Conservation (phyloP, 345 rosid genomes). For the Aegle marmelos region DNA sequence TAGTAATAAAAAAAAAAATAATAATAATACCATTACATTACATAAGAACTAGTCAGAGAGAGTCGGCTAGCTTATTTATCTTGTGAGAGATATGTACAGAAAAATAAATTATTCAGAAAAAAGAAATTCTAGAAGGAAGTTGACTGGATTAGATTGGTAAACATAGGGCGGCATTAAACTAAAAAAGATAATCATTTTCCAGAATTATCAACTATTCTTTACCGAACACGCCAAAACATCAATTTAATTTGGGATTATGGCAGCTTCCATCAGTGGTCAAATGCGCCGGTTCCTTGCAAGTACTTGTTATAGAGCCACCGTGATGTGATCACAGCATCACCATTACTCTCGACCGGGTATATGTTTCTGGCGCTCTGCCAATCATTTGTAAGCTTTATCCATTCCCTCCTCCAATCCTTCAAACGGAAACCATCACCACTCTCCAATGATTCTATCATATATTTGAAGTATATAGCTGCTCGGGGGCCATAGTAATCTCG, state of each 20-base stretch:
- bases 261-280: constrained; percentile 24
- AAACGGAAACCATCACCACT: constrained; percentile 38
- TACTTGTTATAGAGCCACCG: constrained; percentile 48
- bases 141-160: neutral
- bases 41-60: neutral
- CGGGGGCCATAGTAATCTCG: constrained; percentile 64
- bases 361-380: constrained; percentile 52
- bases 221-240: neutral
- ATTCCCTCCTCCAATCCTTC: constrained; percentile 60
- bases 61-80: neutral
- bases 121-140: neutral
- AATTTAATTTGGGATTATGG: neutral
- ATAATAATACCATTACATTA: no score
- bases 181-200: neutral
- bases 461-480: constrained; percentile 61
- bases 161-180: no score
- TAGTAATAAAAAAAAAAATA: no score
- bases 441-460: constrained; percentile 40
- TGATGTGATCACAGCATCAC: constrained; percentile 42
- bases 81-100: neutral
- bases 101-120: neutral
- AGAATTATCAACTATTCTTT: neutral
- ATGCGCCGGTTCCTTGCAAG: constrained; percentile 19
- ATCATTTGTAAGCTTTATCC: constrained; percentile 63
- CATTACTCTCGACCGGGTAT: constrained; percentile 35